A percentile compares a stretch with the other conserved stretches of the same genome.
Conservation (phyloP, 2,329 filamentous ascomycete genomes). For the Didymella glomerata region DNA sequence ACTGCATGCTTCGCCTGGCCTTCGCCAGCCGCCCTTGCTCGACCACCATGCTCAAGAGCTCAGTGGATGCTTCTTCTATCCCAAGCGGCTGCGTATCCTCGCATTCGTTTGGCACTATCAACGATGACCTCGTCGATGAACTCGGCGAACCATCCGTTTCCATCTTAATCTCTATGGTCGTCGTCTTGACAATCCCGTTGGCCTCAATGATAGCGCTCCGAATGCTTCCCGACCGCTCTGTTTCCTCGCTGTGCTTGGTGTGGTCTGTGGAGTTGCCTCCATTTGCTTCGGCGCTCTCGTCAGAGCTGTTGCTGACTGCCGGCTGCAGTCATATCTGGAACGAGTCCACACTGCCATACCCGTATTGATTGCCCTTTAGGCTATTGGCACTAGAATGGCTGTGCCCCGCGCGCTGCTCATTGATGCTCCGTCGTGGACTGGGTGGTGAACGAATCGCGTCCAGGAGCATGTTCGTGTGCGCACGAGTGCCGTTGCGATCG, state of each 20-base stretch:
- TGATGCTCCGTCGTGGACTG: conserved; percentile 1
- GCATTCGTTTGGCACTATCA: conserved; percentile 4
- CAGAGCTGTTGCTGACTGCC: conserved; percentile 8
- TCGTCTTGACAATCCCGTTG: conserved; percentile 16
- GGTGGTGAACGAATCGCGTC: conserved; percentile 13
- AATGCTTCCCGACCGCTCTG: background rate
- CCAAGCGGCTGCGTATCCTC: background rate
- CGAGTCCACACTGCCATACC: conserved; percentile 14
- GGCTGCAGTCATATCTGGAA: conserved; percentile 18
- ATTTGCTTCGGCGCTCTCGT: background rate
- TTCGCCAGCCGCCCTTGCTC: conserved; percentile 8
- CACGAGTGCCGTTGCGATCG: conserved; percentile 8
- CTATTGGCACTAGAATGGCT: conserved; percentile 3
- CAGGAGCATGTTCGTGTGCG: conserved; percentile 10
- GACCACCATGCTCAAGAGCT: conserved; percentile 2
- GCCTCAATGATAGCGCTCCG: background rate
- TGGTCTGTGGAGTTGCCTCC: conserved; percentile 7
- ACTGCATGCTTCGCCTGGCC: background rate
- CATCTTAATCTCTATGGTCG: conserved; percentile 6
- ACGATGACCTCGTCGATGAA: background rate
- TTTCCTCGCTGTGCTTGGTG: conserved; percentile 5
- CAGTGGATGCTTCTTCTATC: background rate
- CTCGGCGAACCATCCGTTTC: background rate
- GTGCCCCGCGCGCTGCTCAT: conserved; percentile 4
- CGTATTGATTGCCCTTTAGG: conserved; percentile 3